Conservation (phyloP, 2,329 filamentous ascomycete genomes). For the Zopfia rhizophila region DNA sequence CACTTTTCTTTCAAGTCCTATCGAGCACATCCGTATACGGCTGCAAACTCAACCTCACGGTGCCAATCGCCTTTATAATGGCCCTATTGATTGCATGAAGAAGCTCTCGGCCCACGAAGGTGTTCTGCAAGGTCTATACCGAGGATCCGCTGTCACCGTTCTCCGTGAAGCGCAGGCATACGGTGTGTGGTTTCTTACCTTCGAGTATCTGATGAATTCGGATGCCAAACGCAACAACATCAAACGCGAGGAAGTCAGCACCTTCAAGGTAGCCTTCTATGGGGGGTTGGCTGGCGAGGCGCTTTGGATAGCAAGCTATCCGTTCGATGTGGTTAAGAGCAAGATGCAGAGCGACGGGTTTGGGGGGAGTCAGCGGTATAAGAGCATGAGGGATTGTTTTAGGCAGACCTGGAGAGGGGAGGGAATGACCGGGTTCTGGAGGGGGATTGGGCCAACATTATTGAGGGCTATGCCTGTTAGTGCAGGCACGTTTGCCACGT, state of each 20-base stretch:
- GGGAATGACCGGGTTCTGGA: constrained; percentile 90
- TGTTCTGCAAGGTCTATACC: constrained; percentile 79
- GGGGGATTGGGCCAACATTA: constrained; percentile 88
- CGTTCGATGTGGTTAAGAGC: constrained; percentile 97
- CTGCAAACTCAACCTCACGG: constrained; percentile 97
- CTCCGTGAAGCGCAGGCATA: constrained; percentile 93
- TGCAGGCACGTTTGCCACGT: constrained; percentile 94
- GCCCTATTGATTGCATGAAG: constrained; percentile 89
- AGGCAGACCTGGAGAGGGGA: constrained; percentile 80
- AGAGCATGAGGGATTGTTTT: constrained; percentile 89
- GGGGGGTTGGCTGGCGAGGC: constrained; percentile 94
- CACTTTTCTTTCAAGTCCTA: constrained; percentile 85
- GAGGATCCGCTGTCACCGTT: constrained; percentile 86
- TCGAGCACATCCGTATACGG: constrained; percentile 96
- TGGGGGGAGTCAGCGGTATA: constrained; percentile 75
- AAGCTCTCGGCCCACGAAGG: constrained; percentile 79
- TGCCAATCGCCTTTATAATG: constrained; percentile 77
- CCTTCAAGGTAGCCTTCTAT: constrained; percentile 88
- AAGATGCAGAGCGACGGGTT: constrained; percentile 99
- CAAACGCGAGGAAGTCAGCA: constrained; percentile 79
- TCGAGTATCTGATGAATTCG: constrained; percentile 95
- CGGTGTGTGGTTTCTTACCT: constrained; percentile 92
- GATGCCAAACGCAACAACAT: constrained; percentile 83
- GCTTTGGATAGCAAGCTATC: constrained; percentile 93
- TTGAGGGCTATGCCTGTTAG: constrained; percentile 96